These are phyloP conservation scores for Hebeloma cylindrosporum DNA, from an alignment of 768 basidiomycete genomes.

Conservation along the genomic window DNA sequence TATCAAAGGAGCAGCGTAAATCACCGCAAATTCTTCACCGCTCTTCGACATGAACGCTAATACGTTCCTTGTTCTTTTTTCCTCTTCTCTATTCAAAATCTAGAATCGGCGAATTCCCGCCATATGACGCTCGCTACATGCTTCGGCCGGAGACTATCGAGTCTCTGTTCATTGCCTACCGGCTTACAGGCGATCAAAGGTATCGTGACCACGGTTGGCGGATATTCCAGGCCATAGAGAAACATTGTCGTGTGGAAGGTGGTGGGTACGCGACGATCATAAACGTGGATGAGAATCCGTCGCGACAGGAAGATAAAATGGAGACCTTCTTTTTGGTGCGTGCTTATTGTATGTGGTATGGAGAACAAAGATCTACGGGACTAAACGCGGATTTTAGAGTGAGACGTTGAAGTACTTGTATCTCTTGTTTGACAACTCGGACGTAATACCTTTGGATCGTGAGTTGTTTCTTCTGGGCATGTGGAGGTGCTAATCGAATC, in stretches of 20 bases:
- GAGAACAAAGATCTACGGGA: not conserved
- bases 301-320: slow-evolving; percentile 82
- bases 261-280: slow-evolving; percentile 85
- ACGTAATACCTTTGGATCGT: slow-evolving; percentile 74
- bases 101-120: slow-evolving; percentile 41
- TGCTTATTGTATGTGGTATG: slow-evolving; percentile 14
- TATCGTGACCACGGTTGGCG: slow-evolving; percentile 87
- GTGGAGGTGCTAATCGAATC: not conserved
- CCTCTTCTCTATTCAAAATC: not conserved
- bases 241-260: slow-evolving; percentile 69
- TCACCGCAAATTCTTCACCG: slow-evolving; percentile 3
- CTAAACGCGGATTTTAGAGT: too few species aligned
- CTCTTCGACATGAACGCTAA: not conserved
- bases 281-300: slow-evolving; percentile 80
- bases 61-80: not conserved
- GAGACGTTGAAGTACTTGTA: slow-evolving; percentile 93
- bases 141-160: slow-evolving; percentile 94
- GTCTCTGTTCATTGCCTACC: slow-evolving; percentile 87
- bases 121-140: slow-evolving; percentile 91
- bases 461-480: slow-evolving; percentile 33
- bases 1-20: slow-evolving; percentile 76
- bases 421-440: slow-evolving; percentile 76
- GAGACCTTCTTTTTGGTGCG: slow-evolving; percentile 91
- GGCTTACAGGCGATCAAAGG: slow-evolving; percentile 79
- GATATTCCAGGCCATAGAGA: slow-evolving; percentile 88